Base-by-base conservation (phyloP, 163 green algal genomes). In the Volvox carteri region DNA sequence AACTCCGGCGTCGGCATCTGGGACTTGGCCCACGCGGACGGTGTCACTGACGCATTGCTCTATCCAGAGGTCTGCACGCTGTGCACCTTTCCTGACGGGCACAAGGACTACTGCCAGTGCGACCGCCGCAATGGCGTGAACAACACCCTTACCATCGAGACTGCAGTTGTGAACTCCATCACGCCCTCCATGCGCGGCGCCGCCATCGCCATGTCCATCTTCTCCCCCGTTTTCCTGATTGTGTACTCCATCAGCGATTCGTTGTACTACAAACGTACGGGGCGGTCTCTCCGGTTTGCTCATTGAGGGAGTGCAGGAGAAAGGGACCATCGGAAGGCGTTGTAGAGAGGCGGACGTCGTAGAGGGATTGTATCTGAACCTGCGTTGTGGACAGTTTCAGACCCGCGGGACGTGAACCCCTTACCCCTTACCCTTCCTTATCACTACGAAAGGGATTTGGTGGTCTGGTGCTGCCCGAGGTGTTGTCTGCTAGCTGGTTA, bases 121-220 rank as follows among this genome's bases (percentile, higher is more conserved):
- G 84, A 89, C 52, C 84, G 84, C n/a, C 54, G 72, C 54, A 89
- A 84, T 54, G 54, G 42, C 30, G 72, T 25, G 52, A 39, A 42
- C 52, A 77, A 35, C 54, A 37, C 19, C 1, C n/a, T 74, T 0
- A 78, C 84, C n/a, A 30, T 89, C 28, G 84, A 89, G 84, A 89
- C 84, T 0, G 52, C 16, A 0, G 84, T 76, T 0, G 8, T 50
- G 11, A 37, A 35, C n/a, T 84, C 72, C 52, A 89, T 89, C 72
- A 89, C 84, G 0, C 54, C 72, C 11, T 7, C n/a, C 39, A 89
- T 89, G 84, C 84, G 84, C n/a, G 84, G 54, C 39, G 72, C 72
- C 16, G 84, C 84, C 54, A 89, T 89, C 42, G 84, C 84, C n/a
- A 21, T 89, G 50, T 84, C 72, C 41, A 39, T 89, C 54, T 84